phyloP scores from a whole-genome alignment of 2,329 filamentous ascomycete species.

The Colletotrichum chrysophilum region DNA sequence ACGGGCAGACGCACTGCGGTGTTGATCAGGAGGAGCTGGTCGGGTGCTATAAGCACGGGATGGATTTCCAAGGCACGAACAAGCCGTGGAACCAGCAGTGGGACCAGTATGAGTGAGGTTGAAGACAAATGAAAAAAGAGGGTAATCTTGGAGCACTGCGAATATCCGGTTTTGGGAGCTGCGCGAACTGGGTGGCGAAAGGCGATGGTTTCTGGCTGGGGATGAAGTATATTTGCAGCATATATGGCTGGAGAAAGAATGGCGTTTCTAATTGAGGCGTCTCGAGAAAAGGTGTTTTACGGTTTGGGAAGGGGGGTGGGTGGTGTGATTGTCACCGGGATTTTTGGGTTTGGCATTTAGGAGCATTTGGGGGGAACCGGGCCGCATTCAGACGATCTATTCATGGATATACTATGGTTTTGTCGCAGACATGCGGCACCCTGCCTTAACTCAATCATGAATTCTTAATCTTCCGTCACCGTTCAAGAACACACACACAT shows the following conservation, averaged over 20 bases:
- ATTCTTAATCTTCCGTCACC: background rate
- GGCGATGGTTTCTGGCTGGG: background rate
- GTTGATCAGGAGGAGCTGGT: constrained; percentile 78
- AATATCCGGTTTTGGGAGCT: background rate
- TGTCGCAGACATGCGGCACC: background rate
- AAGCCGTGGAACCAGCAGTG: constrained; percentile 56
- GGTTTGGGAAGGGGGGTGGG: background rate
- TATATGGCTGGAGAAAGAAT: background rate
- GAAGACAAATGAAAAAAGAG: background rate
- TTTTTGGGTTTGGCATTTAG: background rate
- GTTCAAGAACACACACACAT: background rate
- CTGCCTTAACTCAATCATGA: background rate
- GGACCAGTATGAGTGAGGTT: constrained; percentile 31
- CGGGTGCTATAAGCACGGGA: constrained; percentile 69
- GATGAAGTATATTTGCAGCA: background rate
- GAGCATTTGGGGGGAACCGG: background rate
- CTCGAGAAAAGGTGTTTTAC: background rate
- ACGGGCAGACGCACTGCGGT: constrained; percentile 76
- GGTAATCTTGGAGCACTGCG: background rate
- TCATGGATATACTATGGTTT: background rate
- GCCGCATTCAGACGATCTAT: background rate
- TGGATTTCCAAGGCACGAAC: constrained; percentile 52
- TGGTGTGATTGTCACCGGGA: background rate
- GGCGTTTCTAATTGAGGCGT: background rate
- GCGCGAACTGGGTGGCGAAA: background rate